A percentile compares a stretch with the other conserved stretches of the same genome.
phyloP scores from a whole-genome alignment of 2,329 filamentous ascomycete genomes.

The Pyricularia grisea region DNA sequence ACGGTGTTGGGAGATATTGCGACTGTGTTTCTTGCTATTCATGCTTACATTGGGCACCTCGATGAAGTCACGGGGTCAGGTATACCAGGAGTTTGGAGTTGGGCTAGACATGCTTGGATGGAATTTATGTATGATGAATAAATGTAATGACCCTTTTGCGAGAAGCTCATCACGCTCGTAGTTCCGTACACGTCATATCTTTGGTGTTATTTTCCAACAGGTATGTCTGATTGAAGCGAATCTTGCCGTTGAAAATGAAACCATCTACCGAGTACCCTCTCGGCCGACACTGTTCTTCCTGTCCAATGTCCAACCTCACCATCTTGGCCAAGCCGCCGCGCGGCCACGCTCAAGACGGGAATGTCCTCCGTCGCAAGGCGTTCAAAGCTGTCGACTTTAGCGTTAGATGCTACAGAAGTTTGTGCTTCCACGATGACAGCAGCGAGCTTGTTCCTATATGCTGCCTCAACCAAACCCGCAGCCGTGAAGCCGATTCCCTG shows the following conservation, averaged over 20 bases:
- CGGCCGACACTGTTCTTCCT: constrained; percentile 48
- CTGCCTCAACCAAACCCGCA: constrained; percentile 54
- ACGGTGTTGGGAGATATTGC: not conserved
- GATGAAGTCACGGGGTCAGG: not conserved
- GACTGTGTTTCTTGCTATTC: constrained; percentile 4
- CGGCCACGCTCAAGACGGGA: constrained; percentile 52
- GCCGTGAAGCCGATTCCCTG: constrained; percentile 59
- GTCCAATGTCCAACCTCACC: constrained; percentile 44
- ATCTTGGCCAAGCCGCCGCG: constrained; percentile 28
- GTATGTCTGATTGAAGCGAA: not conserved
- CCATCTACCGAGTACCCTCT: constrained; percentile 54
- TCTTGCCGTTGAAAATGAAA: constrained; percentile 38
- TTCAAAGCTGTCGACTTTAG: constrained; percentile 11
- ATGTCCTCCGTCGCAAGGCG: constrained; percentile 31
- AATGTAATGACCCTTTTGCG: not conserved
- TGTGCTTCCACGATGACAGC: constrained; percentile 39
- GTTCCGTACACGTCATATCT: not conserved
- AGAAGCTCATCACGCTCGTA: not conserved
- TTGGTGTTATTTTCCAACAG: not conserved
- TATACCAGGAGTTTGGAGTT: constrained; percentile 4
- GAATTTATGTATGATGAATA: not conserved
- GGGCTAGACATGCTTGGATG: not conserved
- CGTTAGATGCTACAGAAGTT: constrained; percentile 9
- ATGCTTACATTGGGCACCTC: constrained; percentile 9
- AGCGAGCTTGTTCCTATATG: constrained; percentile 31